Conservation (phyloP, 257 asterid genomes). For the Scutellaria barbata region DNA sequence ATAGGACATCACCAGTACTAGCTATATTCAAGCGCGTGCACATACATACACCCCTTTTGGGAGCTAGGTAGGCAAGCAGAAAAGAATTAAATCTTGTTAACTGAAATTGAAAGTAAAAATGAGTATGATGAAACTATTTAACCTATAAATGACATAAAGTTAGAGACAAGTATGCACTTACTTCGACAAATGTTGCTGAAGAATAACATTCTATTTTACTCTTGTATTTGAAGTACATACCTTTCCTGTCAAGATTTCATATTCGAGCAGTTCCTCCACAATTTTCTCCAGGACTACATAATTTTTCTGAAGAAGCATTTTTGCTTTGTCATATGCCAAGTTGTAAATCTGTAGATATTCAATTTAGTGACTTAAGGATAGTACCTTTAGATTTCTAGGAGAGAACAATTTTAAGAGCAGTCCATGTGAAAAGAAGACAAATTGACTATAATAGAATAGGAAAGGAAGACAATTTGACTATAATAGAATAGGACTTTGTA, state of each 20-base stretch:
- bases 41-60: background rate
- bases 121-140: background rate
- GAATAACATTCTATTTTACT: background rate
- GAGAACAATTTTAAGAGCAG: slow-evolving; percentile 22
- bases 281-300: slow-evolving; percentile 71
- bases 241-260: slow-evolving; percentile 84
- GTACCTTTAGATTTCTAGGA: slow-evolving; percentile 17
- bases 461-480: slow-evolving; percentile 8
- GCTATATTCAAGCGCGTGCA: too few species aligned
- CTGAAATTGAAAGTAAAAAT: slow-evolving; percentile 16
- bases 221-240: slow-evolving; percentile 47
- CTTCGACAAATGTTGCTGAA: slow-evolving; percentile 21
- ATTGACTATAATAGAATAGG: background rate
- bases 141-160: background rate
- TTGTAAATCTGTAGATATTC: slow-evolving; percentile 65
- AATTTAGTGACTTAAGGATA: slow-evolving; percentile 26
- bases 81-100: background rate
- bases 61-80: background rate
- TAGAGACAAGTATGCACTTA: background rate
- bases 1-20: too few species aligned
- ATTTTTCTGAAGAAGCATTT: slow-evolving; percentile 69
- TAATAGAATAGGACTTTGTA: slow-evolving; percentile 9
- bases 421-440: slow-evolving; percentile 15
- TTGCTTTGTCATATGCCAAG: slow-evolving; percentile 87
- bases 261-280: slow-evolving; percentile 83